phyloP scores from a whole-genome alignment of 2,329 filamentous ascomycete genomes.

The Claviceps maximensis region DNA sequence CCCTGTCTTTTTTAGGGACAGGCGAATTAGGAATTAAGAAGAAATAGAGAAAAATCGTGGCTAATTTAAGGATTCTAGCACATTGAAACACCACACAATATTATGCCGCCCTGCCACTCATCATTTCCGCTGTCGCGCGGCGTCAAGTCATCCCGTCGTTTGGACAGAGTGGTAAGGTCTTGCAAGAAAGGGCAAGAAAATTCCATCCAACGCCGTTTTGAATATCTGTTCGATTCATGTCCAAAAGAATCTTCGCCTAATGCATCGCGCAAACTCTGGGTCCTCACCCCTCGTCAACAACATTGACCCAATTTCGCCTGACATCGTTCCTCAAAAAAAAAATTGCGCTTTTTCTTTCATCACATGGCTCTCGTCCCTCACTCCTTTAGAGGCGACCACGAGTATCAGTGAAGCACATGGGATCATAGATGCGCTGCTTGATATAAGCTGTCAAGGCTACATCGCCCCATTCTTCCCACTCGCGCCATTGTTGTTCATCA shows the following conservation, averaged over 20 bases:
- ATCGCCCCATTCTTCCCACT: slow-evolving; percentile 61
- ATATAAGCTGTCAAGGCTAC: slow-evolving; percentile 47
- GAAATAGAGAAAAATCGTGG: too few species aligned
- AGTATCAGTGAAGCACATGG: slow-evolving; percentile 28
- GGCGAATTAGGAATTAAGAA: too few species aligned
- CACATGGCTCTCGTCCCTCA: not conserved
- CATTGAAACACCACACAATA: too few species aligned
- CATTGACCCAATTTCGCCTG: not conserved
- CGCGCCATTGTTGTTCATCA: slow-evolving; percentile 54
- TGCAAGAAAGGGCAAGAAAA: not conserved
- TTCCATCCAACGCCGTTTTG: not conserved
- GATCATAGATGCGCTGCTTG: slow-evolving; percentile 48
- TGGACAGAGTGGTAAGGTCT: not conserved
- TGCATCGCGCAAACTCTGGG: too few species aligned
- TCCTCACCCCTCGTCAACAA: not conserved
- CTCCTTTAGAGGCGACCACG: slow-evolving; percentile 17
- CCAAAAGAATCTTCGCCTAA: not conserved
- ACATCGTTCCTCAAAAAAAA: not conserved
- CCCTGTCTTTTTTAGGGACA: too few species aligned
- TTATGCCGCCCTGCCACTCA: too few species aligned
- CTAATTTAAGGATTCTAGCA: too few species aligned
- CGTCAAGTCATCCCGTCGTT: not conserved
- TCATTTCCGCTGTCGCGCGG: not conserved
- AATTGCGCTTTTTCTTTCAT: not conserved
- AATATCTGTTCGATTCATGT: not conserved